Conservation (phyloP, 805 yeast species). For the Zygoascus bituminiphila region DNA sequence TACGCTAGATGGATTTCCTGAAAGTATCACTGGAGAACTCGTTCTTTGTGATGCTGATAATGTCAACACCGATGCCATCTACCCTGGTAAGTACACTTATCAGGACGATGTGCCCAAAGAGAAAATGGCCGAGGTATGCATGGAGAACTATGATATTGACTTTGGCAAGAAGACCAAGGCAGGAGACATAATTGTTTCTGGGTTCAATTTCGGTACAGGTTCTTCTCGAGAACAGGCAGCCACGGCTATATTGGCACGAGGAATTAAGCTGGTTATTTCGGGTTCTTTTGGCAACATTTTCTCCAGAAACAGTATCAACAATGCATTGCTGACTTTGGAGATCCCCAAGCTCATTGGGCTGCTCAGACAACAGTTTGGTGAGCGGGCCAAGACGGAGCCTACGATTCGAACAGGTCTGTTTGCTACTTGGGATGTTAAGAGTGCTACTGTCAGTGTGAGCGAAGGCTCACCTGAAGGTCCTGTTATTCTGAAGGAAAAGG, state of each 20-base stretch:
- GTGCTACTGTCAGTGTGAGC: conserved; percentile 54
- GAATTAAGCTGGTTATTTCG: conserved; percentile 84
- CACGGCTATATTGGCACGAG: conserved; percentile 92
- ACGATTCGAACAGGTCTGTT: conserved; percentile 94
- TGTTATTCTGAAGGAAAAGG: conserved; percentile 70
- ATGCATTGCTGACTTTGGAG: conserved; percentile 88
- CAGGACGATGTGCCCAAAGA: conserved; percentile 94
- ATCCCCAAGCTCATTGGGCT: conserved; percentile 77
- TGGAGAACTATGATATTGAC: conserved; percentile 96
- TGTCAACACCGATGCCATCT: conserved; percentile 94
- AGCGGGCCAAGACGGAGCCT: conserved; percentile 47
- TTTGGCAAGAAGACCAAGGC: conserved; percentile 73
- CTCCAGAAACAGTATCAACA: conserved; percentile 91
- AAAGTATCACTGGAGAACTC: conserved; percentile 78
- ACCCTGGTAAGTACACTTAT: conserved; percentile 98
- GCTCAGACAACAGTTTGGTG: conserved; percentile 59
- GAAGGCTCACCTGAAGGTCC: conserved; percentile 42
- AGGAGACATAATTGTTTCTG: conserved; percentile 85
- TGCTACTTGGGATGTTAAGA: conserved; percentile 86
- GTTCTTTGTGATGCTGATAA: conserved; percentile 92
- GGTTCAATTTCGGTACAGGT: conserved; percentile 97
- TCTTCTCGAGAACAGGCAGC: conserved; percentile 99
- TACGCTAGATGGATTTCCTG: conserved; percentile 86
- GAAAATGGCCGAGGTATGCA: conserved; percentile 97
- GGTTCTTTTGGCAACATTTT: conserved; percentile 98